Evolutionary conservation across 257 asterid species (phyloP).

Genomic region (Solanum rostratum): DNA sequence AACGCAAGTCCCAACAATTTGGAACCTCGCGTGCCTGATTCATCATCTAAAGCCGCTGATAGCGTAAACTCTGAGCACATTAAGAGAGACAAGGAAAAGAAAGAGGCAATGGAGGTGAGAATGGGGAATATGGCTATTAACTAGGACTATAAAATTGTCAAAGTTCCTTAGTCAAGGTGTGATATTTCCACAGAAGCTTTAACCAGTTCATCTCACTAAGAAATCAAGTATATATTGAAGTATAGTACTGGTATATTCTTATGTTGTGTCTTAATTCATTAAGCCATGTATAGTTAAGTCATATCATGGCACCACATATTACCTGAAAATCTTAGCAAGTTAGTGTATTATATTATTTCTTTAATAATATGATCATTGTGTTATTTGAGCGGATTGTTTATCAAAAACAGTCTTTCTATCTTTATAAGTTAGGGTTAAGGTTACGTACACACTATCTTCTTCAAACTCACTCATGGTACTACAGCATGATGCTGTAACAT

Average conservation of each 20-base stretch:
- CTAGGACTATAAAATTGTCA: not conserved
- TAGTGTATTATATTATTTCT: not conserved
- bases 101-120: constrained; percentile 66
- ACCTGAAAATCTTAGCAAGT: not conserved
- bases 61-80: constrained; percentile 19
- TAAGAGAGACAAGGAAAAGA: constrained; percentile 34
- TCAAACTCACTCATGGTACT: not conserved
- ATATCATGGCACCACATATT: not conserved
- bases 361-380: not conserved
- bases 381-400: not conserved
- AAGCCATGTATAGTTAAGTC: not conserved
- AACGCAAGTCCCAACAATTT: constrained; percentile 25
- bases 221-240: not conserved
- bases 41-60: constrained; percentile 16
- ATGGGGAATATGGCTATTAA: constrained; percentile 59
- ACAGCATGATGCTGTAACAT: not conserved
- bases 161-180: not conserved
- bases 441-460: rapidly evolving
- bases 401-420: not conserved
- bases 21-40: constrained; percentile 21
- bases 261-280: not conserved
- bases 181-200: not conserved
- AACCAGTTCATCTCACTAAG: not conserved
- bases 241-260: not conserved
- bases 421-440: not conserved